Evolutionary conservation across 306 rosid genomes (phyloP).

Genomic region (Myrica gale): DNA sequence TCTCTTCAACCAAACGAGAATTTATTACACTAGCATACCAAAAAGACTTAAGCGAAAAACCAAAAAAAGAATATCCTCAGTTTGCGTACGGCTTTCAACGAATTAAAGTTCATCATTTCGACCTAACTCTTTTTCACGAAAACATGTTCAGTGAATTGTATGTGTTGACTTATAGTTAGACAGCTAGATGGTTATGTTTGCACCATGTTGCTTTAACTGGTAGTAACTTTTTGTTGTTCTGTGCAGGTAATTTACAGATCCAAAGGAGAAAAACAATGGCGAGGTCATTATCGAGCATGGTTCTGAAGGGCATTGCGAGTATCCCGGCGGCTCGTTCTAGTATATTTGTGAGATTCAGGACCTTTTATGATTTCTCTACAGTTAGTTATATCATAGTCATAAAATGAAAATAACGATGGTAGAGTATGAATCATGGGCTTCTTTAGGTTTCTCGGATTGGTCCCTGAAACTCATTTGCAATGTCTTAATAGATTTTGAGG

Average conservation of each 20-base stretch:
- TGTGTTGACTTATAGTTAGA: too few species aligned
- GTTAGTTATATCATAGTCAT: not conserved
- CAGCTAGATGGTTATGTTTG: too few species aligned
- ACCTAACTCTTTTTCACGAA: not conserved
- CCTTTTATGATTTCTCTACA: not conserved
- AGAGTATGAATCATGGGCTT: not conserved
- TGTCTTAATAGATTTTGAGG: not conserved
- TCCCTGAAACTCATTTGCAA: not conserved
- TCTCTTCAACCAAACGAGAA: too few species aligned
- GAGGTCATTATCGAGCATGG: not conserved
- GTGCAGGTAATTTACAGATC: not conserved
- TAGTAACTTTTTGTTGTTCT: not conserved
- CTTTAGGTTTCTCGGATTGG: not conserved
- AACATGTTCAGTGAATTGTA: not conserved
- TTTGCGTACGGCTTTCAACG: too few species aligned
- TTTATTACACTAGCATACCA: too few species aligned
- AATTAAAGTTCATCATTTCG: not conserved
- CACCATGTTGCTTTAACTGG: too few species aligned
- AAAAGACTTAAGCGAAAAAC: too few species aligned
- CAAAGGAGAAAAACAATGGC: not conserved
- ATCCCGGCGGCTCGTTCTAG: not conserved
- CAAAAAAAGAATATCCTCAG: too few species aligned
- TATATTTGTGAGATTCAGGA: conserved; percentile 1
- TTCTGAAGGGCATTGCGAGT: conserved; percentile 5
- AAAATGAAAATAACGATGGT: not conserved